These are phyloP conservation scores for Ramaria sp. DNA, from an alignment of 768 basidiomycete species.

Conservation along the genomic window DNA sequence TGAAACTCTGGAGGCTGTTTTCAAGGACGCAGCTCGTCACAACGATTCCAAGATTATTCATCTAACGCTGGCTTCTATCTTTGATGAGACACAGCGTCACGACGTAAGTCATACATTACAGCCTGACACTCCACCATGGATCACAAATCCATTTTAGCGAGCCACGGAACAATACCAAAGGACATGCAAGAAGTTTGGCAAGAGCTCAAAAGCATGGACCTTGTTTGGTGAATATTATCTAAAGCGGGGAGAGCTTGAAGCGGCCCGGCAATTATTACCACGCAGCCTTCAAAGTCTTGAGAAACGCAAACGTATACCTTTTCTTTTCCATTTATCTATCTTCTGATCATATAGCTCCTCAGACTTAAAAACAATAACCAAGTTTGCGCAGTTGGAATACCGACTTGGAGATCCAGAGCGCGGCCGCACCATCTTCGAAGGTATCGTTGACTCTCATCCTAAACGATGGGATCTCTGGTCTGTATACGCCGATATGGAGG, in stretches of 20 bases:
- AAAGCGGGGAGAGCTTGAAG: slow-evolving; percentile 59
- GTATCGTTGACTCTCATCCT: slow-evolving; percentile 89
- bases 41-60: slow-evolving; percentile 92
- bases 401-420: slow-evolving; percentile 89
- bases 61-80: slow-evolving; percentile 73
- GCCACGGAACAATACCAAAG: slow-evolving; percentile 88
- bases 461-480: slow-evolving; percentile 96
- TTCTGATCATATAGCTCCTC: neutral
- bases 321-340: neutral
- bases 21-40: slow-evolving; percentile 81
- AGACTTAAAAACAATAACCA: slow-evolving; percentile 95
- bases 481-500: slow-evolving; percentile 95
- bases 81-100: slow-evolving; percentile 72
- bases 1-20: slow-evolving; percentile 63
- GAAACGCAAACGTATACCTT: slow-evolving; percentile 78
- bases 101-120: slow-evolving; percentile 37
- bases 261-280: slow-evolving; percentile 77
- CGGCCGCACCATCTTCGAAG: slow-evolving; percentile 93
- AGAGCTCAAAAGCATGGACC: slow-evolving; percentile 91
- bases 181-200: slow-evolving; percentile 89
- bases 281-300: slow-evolving; percentile 85
- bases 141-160: slow-evolving; percentile 37
- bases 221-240: slow-evolving; percentile 78
- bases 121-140: neutral
- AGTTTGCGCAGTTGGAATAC: slow-evolving; percentile 93